These are phyloP conservation scores for Beauveria sp. DNA, from an alignment of 2,329 filamentous ascomycete species.

Conservation along the genomic window DNA sequence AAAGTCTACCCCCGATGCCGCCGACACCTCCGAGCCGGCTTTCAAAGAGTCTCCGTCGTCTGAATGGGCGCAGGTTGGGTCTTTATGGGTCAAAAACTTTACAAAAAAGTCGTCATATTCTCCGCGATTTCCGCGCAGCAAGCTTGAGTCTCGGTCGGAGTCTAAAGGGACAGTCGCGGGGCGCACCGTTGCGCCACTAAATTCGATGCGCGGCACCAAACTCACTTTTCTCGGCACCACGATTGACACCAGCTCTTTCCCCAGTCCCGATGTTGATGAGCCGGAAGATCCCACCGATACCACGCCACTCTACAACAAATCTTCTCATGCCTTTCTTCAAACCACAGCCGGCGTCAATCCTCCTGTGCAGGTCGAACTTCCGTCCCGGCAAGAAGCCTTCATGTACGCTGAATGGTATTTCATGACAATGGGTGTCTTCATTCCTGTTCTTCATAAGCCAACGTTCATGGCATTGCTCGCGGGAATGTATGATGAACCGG, in stretches of 20 bases:
- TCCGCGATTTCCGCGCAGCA: conserved; percentile 23
- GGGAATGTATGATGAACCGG: conserved; percentile 62
- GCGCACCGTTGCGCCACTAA: conserved; percentile 56
- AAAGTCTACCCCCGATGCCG: conserved; percentile 20
- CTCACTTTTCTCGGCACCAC: conserved; percentile 74
- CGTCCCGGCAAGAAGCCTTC: conserved; percentile 55
- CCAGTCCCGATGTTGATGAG: conserved; percentile 59
- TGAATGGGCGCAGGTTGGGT: conserved; percentile 25
- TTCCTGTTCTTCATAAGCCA: conserved; percentile 70
- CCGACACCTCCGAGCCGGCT: neutral
- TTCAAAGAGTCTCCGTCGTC: neutral
- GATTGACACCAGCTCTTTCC: conserved; percentile 69
- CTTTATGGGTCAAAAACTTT: conserved; percentile 28
- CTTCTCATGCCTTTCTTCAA: conserved; percentile 61
- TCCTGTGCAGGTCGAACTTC: conserved; percentile 50
- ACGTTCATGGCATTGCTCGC: conserved; percentile 58
- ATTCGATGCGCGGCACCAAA: conserved; percentile 66
- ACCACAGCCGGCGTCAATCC: conserved; percentile 56
- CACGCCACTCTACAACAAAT: conserved; percentile 58
- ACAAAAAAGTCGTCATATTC: conserved; percentile 16
- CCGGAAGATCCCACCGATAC: conserved; percentile 28
- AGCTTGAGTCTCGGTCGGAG: conserved; percentile 36
- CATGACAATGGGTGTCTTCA: conserved; percentile 60
- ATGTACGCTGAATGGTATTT: conserved; percentile 72
- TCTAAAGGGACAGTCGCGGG: conserved; percentile 62